Base-by-base conservation (phyloP, 495 filamentous ascomycete genomes). In the Pyronema omphalodes region DNA sequence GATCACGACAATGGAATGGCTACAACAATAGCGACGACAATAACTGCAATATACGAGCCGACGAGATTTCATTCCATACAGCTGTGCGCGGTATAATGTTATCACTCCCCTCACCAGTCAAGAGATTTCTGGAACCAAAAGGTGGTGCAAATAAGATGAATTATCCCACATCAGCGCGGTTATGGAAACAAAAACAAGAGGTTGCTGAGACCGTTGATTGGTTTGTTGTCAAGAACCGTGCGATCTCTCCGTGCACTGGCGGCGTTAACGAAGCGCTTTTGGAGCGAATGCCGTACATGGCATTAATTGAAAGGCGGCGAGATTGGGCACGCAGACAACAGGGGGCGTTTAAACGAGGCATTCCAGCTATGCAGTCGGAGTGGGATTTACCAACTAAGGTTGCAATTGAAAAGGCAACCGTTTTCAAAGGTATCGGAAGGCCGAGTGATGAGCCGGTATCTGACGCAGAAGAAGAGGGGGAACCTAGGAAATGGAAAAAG, bases 21-120 rank as follows among this genome's bases (percentile, higher is more conserved):
- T 12, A 58, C 54, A 61, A 56, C 34, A 63, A 68, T 19, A 62
- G 68, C 36, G 73, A 68, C 39, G 62, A 77, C 7, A 77, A 77
- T 6, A 12, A 4, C 17, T n/a, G 1, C 29, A 34, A 50, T 12
- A 67, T 96, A 1, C 80, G 89, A 19, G 88, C 94, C 66, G 86
- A 94, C 48, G 91, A 99, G 60, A 85, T 95, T 52, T 77, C 80
- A 36, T 95, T 94, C 58, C 88, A 96, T 54, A 76, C 86, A 46
- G 86, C 85, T 19, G 81, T 88, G 3, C 79, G 88, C 6, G 88
- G 93, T 1, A 63, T 94, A 36, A 67, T 93, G 0, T 86, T 93
- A 61, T 79, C 78, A 9, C 74, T 99, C 17, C 91, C 91, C 12
- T 77, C 73, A 53, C 88, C 89, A 0, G 91, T 95, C 4, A 86